Percentiles rank a stretch among this genome's conserved stretches.
These are phyloP conservation scores for Adansonia digitata DNA, from an alignment of 345 rosid genomes.

Conservation along the genomic window DNA sequence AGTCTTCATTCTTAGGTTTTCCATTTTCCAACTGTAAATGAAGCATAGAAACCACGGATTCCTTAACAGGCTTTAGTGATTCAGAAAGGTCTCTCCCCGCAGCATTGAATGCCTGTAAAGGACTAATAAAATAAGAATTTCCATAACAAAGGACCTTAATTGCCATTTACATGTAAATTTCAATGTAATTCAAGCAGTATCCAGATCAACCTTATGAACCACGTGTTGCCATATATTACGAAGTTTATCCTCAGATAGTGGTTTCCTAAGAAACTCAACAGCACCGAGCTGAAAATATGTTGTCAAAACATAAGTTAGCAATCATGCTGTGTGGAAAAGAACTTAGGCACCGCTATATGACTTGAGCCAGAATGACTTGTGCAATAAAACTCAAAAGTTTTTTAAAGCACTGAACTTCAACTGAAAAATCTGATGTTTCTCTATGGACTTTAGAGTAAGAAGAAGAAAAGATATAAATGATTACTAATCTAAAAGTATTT, in stretches of 20 bases:
- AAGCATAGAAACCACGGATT: constrained; percentile 55
- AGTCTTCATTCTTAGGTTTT: constrained; percentile 19
- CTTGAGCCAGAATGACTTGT: background rate
- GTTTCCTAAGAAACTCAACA: constrained; percentile 89
- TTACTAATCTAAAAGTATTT: background rate
- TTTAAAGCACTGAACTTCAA: background rate
- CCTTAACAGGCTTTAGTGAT: constrained; percentile 70
- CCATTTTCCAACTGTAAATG: constrained; percentile 37
- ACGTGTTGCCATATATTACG: constrained; percentile 97
- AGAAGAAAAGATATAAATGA: background rate
- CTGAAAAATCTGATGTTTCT: background rate
- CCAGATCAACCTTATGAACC: constrained; percentile 66
- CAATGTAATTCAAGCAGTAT: constrained; percentile 1
- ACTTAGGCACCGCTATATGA: background rate
- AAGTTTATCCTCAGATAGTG: constrained; percentile 73
- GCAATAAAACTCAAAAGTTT: background rate
- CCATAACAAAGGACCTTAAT: background rate
- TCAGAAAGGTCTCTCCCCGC: constrained; percentile 42
- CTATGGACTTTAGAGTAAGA: background rate
- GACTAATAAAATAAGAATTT: constrained; percentile 23
- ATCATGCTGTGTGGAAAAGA: background rate
- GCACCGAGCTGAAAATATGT: constrained; percentile 79
- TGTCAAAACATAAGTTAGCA: constrained; percentile 17
- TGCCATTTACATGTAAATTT: background rate
- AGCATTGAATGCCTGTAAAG: constrained; percentile 71